Evolutionary conservation across 495 filamentous ascomycete genomes (phyloP).

Genomic region (Neurospora sp.): DNA sequence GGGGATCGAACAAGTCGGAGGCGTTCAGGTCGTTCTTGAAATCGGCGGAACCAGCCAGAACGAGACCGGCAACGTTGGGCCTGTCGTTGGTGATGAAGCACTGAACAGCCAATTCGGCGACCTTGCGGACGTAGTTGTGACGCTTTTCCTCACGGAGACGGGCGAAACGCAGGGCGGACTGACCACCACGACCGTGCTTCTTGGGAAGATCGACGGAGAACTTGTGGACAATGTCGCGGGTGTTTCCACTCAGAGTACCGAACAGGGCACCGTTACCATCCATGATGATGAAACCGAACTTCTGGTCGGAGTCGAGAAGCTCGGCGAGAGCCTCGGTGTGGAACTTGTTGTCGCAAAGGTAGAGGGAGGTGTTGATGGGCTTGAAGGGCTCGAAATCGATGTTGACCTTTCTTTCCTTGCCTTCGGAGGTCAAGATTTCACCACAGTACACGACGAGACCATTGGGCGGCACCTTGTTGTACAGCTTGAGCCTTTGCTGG

Average conservation of each 20-base stretch:
- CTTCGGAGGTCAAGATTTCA: constrained; percentile 98
- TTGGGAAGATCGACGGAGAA: constrained; percentile 95
- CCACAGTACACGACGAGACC: constrained; percentile 97
- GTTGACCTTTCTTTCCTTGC: constrained; percentile 98
- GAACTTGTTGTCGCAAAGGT: constrained; percentile 99
- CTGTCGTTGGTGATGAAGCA: constrained; percentile 98
- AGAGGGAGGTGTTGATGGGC: constrained; percentile 98
- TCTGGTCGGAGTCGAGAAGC: constrained; percentile 94
- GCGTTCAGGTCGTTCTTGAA: constrained; percentile 99
- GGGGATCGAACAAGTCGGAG: constrained; percentile 91
- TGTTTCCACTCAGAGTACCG: constrained; percentile 93
- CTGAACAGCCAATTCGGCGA: constrained; percentile 93
- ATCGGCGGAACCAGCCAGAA: constrained; percentile 93
- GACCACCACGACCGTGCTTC: constrained; percentile 99
- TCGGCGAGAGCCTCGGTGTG: constrained; percentile 95
- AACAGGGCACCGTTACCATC: constrained; percentile 97
- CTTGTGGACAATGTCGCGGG: constrained; percentile 93
- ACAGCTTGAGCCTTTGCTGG: constrained; percentile 95
- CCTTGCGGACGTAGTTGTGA: constrained; percentile 98
- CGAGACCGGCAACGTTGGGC: constrained; percentile 89
- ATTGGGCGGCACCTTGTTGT: constrained; percentile 96
- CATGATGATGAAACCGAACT: constrained; percentile 99
- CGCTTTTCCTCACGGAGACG: constrained; percentile 99
- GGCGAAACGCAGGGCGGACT: constrained; percentile 96
- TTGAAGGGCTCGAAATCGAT: constrained; percentile 99